These are phyloP conservation scores for Antrodiella citrinella DNA, from an alignment of 768 basidiomycete species.

Conservation along the genomic window DNA sequence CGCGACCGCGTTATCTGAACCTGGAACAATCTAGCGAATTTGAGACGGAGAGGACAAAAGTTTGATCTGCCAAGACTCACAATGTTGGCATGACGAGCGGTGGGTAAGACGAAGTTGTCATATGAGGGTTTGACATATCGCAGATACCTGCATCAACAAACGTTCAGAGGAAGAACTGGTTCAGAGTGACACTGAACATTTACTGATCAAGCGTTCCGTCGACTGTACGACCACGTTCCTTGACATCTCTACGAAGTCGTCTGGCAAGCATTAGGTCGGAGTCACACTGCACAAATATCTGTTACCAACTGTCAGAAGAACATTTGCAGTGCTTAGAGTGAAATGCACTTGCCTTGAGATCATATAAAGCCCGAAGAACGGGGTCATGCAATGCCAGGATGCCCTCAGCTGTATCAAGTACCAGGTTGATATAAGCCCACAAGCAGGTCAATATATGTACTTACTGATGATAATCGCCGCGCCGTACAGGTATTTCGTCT, in stretches of 20 bases:
- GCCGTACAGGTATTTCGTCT: slow-evolving; percentile 86
- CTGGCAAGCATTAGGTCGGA: slow-evolving; percentile 97
- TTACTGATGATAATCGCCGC: slow-evolving; percentile 84
- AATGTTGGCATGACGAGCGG: slow-evolving; percentile 83
- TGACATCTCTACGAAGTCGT: slow-evolving; percentile 79
- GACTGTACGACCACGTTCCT: slow-evolving; percentile 80
- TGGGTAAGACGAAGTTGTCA: slow-evolving; percentile 89
- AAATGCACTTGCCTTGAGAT: slow-evolving; percentile 62
- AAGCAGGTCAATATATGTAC: slow-evolving; percentile 7
- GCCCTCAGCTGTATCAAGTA: slow-evolving; percentile 58
- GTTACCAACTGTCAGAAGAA: background rate
- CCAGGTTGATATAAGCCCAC: background rate
- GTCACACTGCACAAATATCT: slow-evolving; percentile 91
- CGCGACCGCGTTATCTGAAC: slow-evolving; percentile 80
- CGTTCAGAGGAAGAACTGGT: background rate
- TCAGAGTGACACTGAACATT: slow-evolving; percentile 15
- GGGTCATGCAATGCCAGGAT: slow-evolving; percentile 87
- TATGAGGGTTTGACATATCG: slow-evolving; percentile 93
- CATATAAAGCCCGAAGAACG: slow-evolving; percentile 70
- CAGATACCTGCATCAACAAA: slow-evolving; percentile 76
- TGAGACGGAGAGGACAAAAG: background rate
- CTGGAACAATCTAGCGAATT: slow-evolving; percentile 82
- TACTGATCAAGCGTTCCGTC: slow-evolving; percentile 87
- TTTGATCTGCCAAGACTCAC: slow-evolving; percentile 29
- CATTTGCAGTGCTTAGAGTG: background rate